These are phyloP conservation scores for Cenococcum geophilum DNA, from an alignment of 495 filamentous ascomycete species.

Conservation along the genomic window DNA sequence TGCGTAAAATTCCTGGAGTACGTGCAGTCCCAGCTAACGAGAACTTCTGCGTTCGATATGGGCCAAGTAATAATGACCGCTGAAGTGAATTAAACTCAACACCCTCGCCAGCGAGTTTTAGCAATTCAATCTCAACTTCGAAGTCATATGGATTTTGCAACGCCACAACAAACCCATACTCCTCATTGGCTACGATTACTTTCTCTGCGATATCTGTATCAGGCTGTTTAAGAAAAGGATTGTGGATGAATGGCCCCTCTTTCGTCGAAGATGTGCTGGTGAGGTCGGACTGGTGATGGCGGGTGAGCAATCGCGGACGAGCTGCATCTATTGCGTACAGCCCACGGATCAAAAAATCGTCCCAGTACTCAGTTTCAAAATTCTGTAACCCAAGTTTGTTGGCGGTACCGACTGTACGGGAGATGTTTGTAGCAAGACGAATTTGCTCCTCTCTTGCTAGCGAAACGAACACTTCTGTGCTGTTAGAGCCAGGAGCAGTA, in stretches of 20 bases:
- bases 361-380: constrained; percentile 85
- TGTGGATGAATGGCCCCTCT: constrained; percentile 88
- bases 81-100: constrained; percentile 59
- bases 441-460: constrained; percentile 79
- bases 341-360: constrained; percentile 84
- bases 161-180: constrained; percentile 66
- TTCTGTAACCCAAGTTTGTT: constrained; percentile 62
- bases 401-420: constrained; percentile 69
- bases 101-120: constrained; percentile 68
- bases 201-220: constrained; percentile 53
- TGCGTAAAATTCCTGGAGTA: constrained; percentile 57
- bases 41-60: constrained; percentile 74
- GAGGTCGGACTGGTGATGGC: constrained; percentile 65
- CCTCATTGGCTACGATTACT: constrained; percentile 69
- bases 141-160: constrained; percentile 94
- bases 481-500: constrained; percentile 60
- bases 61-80: constrained; percentile 63
- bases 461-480: constrained; percentile 54
- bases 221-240: constrained; percentile 70
- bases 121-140: constrained; percentile 76
- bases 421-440: constrained; percentile 71
- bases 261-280: constrained; percentile 22
- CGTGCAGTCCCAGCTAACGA: constrained; percentile 63
- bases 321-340: constrained; percentile 58
- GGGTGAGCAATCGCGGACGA: constrained; percentile 54